phyloP scores from a whole-genome alignment of 176 grass and related monocot species.

The Carex myosuroides region DNA sequence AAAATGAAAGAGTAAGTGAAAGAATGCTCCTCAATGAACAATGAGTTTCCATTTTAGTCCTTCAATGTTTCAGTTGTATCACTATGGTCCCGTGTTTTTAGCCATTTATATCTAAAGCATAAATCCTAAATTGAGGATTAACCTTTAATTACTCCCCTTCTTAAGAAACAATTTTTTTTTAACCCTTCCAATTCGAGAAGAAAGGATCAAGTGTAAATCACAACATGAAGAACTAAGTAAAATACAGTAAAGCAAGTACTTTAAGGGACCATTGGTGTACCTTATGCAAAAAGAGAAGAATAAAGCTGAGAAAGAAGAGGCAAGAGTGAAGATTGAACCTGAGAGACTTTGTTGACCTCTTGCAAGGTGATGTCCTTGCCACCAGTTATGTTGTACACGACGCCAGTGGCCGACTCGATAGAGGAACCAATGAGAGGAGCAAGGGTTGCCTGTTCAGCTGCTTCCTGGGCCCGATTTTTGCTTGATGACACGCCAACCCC shows the following conservation, averaged over 20 bases:
- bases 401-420: conserved; percentile 78
- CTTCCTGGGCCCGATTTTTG: conserved; percentile 91
- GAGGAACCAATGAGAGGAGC: conserved; percentile 94
- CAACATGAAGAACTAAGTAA: background rate
- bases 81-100: background rate
- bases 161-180: background rate
- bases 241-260: background rate
- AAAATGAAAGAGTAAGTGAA: background rate
- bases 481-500: conserved; percentile 83
- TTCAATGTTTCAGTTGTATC: background rate
- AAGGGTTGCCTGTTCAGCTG: conserved; percentile 91
- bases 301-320: background rate
- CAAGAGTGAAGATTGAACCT: conserved; percentile 33
- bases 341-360: conserved; percentile 93
- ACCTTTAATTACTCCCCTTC: background rate
- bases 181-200: background rate
- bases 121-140: background rate
- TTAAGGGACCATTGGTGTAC: background rate
- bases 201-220: background rate
- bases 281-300: background rate
- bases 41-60: background rate
- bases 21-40: background rate
- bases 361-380: conserved; percentile 97
- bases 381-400: conserved; percentile 95
- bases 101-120: background rate